Conservation (phyloP, 192 early-diverging fungal species). For the Podila clonocystis region DNA sequence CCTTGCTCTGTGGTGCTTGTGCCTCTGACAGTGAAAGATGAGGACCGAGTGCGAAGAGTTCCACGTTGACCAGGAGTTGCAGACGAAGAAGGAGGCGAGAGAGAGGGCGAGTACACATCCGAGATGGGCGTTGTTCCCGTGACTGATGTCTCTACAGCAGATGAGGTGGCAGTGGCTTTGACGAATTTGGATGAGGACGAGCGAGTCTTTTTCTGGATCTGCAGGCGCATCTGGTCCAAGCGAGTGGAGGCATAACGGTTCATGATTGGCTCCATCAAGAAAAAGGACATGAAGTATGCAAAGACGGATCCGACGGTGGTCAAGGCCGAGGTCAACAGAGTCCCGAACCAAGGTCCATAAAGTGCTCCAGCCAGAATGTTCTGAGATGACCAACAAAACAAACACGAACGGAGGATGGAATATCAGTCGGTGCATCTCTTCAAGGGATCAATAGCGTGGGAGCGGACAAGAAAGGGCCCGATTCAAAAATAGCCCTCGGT, state of each 20-base stretch:
- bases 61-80: background rate
- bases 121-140: background rate
- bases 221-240: conserved; percentile 41
- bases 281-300: conserved; percentile 54
- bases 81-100: background rate
- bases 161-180: conserved; percentile 11
- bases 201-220: conserved; percentile 47
- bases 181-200: background rate
- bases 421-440: background rate
- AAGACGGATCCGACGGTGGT: conserved; percentile 46
- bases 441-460: too few species aligned
- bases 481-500: too few species aligned
- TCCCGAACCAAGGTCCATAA: conserved; percentile 52
- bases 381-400: conserved; percentile 13
- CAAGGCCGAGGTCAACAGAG: conserved; percentile 44
- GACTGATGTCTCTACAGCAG: conserved; percentile 23
- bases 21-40: conserved; percentile 23
- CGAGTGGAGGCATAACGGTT: conserved; percentile 46
- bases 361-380: conserved; percentile 54
- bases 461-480: background rate
- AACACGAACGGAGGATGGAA: background rate
- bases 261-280: conserved; percentile 48
- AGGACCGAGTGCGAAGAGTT: conserved; percentile 32
- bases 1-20: conserved; percentile 1
- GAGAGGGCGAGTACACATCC: background rate